Evolutionary conservation across 164 flowering plant species (phyloP).

Genomic region (Kingdonia uniflora): DNA sequence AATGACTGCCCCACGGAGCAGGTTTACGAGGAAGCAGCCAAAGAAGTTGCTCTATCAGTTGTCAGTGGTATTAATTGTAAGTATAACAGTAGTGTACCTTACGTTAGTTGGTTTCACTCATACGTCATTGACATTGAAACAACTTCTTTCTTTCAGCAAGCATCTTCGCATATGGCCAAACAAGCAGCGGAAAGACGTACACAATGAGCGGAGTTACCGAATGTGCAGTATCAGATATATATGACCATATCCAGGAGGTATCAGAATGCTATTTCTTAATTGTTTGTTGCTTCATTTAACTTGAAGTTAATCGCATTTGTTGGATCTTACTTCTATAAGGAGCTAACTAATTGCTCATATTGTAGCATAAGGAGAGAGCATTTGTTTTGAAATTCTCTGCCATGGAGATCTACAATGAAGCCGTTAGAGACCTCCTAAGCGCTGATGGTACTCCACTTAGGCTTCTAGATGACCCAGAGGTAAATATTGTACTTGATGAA

Average conservation of each 20-base stretch:
- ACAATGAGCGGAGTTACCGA: slow-evolving; percentile 89
- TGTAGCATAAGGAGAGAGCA: slow-evolving; percentile 61
- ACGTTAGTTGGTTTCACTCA: neutral
- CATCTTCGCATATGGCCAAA: slow-evolving; percentile 95
- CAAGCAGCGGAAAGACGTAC: slow-evolving; percentile 98
- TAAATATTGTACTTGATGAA: slow-evolving; percentile 15
- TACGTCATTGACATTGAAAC: neutral
- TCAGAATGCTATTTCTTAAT: neutral
- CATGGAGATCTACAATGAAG: slow-evolving; percentile 95
- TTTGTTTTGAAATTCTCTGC: slow-evolving; percentile 82
- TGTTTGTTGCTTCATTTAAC: neutral
- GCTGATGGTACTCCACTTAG: slow-evolving; percentile 61
- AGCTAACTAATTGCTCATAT: neutral
- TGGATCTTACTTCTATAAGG: neutral
- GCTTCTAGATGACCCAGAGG: slow-evolving; percentile 97
- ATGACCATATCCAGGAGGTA: slow-evolving; percentile 60
- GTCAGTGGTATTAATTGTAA: slow-evolving; percentile 80
- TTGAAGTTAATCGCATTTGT: neutral
- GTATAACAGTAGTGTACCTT: slow-evolving; percentile 13
- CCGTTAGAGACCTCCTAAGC: slow-evolving; percentile 81
- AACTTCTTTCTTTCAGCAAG: slow-evolving; percentile 44
- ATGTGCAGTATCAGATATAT: slow-evolving; percentile 61
- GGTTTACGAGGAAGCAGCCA: slow-evolving; percentile 82
- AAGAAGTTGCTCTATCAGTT: slow-evolving; percentile 71
- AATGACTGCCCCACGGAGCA: slow-evolving; percentile 42